Evolutionary conservation across 148 eudicot species (phyloP).

Genomic region (Pharnaceum exiguum): DNA sequence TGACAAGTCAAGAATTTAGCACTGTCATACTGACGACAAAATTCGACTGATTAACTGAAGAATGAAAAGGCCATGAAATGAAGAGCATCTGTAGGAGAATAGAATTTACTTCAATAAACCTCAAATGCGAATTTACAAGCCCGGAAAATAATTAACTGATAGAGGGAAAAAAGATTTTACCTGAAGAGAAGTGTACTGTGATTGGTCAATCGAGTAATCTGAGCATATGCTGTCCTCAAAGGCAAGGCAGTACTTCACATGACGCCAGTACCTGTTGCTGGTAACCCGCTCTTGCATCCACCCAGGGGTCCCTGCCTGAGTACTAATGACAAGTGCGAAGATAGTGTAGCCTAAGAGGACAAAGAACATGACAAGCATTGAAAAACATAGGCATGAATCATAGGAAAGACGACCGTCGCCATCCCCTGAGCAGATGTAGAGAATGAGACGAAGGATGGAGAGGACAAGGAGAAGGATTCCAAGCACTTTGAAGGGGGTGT

Average conservation of each 20-base stretch:
- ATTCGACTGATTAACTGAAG: no score
- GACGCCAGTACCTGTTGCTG: background rate
- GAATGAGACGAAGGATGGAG: background rate
- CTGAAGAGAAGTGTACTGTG: constrained; percentile 2
- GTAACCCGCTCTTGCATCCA: background rate
- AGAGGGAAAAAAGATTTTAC: no score
- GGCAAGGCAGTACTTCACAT: background rate
- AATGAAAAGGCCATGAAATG: no score
- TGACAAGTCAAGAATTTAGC: no score
- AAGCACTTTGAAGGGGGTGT: background rate
- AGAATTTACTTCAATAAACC: no score
- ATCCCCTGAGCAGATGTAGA: background rate
- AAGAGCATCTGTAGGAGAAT: no score
- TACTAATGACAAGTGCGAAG: background rate
- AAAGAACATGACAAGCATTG: background rate
- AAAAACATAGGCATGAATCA: background rate
- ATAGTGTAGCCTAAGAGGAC: background rate
- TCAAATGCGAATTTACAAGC: no score
- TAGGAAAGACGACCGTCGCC: background rate
- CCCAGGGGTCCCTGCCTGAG: background rate
- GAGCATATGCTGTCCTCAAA: background rate
- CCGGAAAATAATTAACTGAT: no score
- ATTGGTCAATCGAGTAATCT: background rate
- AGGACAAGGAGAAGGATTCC: background rate
- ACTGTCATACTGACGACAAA: no score